These are phyloP conservation scores for Verticillium nonalfalfae DNA, from an alignment of 2,329 filamentous ascomycete species.

Conservation along the genomic window DNA sequence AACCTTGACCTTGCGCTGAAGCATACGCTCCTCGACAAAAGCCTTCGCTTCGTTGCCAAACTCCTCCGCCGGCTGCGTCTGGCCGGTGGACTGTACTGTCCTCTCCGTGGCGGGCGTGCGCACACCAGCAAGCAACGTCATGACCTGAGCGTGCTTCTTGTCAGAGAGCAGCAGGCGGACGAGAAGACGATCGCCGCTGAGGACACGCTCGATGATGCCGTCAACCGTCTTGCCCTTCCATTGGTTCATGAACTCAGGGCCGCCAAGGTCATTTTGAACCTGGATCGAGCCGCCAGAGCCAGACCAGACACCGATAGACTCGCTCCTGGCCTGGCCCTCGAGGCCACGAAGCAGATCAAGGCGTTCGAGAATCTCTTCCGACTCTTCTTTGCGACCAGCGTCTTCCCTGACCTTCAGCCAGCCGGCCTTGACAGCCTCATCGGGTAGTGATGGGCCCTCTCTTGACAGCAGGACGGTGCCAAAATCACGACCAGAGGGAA, in stretches of 20 bases:
- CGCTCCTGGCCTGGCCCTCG: slow-evolving; percentile 71
- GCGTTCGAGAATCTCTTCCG: slow-evolving; percentile 63
- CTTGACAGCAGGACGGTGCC: slow-evolving; percentile 68
- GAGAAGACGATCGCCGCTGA: slow-evolving; percentile 86
- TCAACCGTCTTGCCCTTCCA: slow-evolving; percentile 84
- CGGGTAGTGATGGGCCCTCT: slow-evolving; percentile 71
- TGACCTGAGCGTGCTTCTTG: slow-evolving; percentile 80
- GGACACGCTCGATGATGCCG: slow-evolving; percentile 81
- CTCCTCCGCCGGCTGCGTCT: slow-evolving; percentile 79
- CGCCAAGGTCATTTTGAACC: slow-evolving; percentile 73
- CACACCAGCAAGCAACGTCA: slow-evolving; percentile 84
- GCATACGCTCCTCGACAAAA: slow-evolving; percentile 79
- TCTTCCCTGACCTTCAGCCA: slow-evolving; percentile 94
- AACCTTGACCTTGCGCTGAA: slow-evolving; percentile 80
- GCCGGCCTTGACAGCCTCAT: slow-evolving; percentile 77
- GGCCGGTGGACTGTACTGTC: slow-evolving; percentile 68
- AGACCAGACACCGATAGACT: slow-evolving; percentile 77
- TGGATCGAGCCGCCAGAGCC: slow-evolving; percentile 61
- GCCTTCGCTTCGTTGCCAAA: slow-evolving; percentile 82
- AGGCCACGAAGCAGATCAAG: slow-evolving; percentile 73
- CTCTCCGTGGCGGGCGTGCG: slow-evolving; percentile 86
- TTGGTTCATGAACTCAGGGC: slow-evolving; percentile 72
- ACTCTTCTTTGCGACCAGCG: slow-evolving; percentile 84
- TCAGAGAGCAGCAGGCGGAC: slow-evolving; percentile 75
- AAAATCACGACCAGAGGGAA: slow-evolving; percentile 85